phyloP scores from a whole-genome alignment of 768 basidiomycete genomes.

The Tulasnella sp. region DNA sequence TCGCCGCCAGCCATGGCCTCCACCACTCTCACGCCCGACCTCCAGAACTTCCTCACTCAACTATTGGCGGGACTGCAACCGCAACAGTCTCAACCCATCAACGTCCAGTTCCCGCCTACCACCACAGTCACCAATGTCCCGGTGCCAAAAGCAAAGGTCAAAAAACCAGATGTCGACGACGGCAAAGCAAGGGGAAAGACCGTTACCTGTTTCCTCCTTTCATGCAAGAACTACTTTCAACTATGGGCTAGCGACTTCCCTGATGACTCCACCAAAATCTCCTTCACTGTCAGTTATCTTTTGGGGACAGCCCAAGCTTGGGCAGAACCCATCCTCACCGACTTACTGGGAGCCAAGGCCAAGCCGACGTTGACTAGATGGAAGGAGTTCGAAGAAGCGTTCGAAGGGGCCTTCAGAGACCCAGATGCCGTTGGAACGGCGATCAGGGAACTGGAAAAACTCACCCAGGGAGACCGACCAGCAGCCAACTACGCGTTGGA shows the following conservation, averaged over 20 bases:
- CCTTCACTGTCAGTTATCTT: not conserved
- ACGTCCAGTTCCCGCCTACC: too few relatives aligned
- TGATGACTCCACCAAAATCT: not conserved
- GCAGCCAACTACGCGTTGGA: not conserved
- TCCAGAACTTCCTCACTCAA: too few relatives aligned
- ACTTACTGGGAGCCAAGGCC: not conserved
- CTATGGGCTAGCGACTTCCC: not conserved
- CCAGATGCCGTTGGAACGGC: not conserved
- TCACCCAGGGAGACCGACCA: not conserved
- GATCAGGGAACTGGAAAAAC: not conserved
- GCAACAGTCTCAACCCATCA: too few relatives aligned
- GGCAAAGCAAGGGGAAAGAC: not conserved
- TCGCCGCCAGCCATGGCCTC: too few relatives aligned
- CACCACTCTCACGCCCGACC: too few relatives aligned
- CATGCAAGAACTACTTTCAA: not conserved
- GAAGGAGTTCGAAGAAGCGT: not conserved
- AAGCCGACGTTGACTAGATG: not conserved
- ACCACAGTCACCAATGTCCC: too few relatives aligned
- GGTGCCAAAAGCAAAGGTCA: not conserved
- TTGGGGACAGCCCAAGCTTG: not conserved
- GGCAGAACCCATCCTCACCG: not conserved
- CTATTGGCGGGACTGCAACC: too few relatives aligned
- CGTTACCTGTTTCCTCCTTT: not conserved
- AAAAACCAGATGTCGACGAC: not conserved
- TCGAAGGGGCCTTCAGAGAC: not conserved